These are phyloP conservation scores for Dianthus caryophyllus DNA, from an alignment of 148 eudicot species.

Conservation along the genomic window DNA sequence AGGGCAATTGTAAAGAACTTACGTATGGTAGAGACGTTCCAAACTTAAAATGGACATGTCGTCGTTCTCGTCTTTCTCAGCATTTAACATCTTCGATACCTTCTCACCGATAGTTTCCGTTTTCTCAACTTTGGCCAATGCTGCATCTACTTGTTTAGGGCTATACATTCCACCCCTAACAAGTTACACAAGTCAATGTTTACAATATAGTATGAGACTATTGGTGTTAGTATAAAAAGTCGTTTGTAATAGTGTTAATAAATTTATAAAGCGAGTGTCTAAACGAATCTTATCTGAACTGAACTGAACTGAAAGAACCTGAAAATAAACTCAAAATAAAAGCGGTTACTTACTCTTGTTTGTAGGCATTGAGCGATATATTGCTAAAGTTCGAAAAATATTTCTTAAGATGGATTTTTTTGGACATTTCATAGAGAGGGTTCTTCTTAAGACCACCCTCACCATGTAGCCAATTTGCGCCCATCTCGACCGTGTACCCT, in stretches of 20 bases:
- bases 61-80: neutral
- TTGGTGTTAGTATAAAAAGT: too few species aligned
- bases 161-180: slow-evolving; percentile 29
- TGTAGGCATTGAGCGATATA: slow-evolving; percentile 24
- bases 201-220: neutral
- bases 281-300: too few species aligned
- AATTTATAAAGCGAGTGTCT: too few species aligned
- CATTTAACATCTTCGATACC: slow-evolving; percentile 13
- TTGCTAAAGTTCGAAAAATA: slow-evolving; percentile 26
- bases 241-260: too few species aligned
- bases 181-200: neutral
- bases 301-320: too few species aligned
- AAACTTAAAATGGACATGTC: slow-evolving; percentile 31
- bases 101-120: slow-evolving; percentile 16
- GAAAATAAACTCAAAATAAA: too few species aligned
- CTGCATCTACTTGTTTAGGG: slow-evolving; percentile 21
- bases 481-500: slow-evolving; percentile 29
- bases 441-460: slow-evolving; percentile 25
- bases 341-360: slow-evolving; percentile 22
- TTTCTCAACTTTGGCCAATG: slow-evolving; percentile 13
- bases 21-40: slow-evolving; percentile 26
- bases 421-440: slow-evolving; percentile 35
- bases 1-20: neutral
- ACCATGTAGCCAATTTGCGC: slow-evolving; percentile 41
- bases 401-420: slow-evolving; percentile 26